Evolutionary conservation across 148 eudicot species (phyloP).

Genomic region (Rhododendron mucronatum): DNA sequence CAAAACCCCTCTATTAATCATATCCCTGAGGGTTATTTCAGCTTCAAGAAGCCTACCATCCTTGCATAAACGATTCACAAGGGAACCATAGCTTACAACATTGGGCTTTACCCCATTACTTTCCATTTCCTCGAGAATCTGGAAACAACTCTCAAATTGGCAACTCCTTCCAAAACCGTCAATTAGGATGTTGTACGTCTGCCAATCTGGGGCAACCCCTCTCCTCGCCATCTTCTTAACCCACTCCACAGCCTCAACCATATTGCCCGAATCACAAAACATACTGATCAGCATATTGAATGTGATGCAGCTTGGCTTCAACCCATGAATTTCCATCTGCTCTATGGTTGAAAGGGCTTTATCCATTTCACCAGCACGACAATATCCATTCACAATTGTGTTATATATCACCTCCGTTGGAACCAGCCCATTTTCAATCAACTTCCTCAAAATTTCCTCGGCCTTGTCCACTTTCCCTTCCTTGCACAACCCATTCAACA

Average conservation of each 20-base stretch:
- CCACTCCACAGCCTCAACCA: slow-evolving; percentile 60
- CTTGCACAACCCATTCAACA: slow-evolving; percentile 72
- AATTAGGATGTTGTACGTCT: slow-evolving; percentile 67
- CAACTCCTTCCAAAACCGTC: slow-evolving; percentile 58
- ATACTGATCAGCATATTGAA: slow-evolving; percentile 53
- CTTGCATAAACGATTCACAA: slow-evolving; percentile 66
- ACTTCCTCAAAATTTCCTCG: slow-evolving; percentile 41
- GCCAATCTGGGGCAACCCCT: slow-evolving; percentile 44
- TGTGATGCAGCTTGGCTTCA: slow-evolving; percentile 51
- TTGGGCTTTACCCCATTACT: slow-evolving; percentile 48
- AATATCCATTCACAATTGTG: slow-evolving; percentile 61
- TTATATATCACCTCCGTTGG: slow-evolving; percentile 58
- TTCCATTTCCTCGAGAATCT: slow-evolving; percentile 67
- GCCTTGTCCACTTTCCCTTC: slow-evolving; percentile 59
- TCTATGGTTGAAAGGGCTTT: slow-evolving; percentile 42
- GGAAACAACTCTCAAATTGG: slow-evolving; percentile 60
- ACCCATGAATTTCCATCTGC: slow-evolving; percentile 47
- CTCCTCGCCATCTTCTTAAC: slow-evolving; percentile 55
- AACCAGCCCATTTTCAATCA: slow-evolving; percentile 39
- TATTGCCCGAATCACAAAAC: slow-evolving; percentile 46
- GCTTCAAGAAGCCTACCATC: slow-evolving; percentile 72
- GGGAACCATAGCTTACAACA: slow-evolving; percentile 72
- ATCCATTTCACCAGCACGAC: slow-evolving; percentile 42
- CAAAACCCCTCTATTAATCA: slow-evolving; percentile 50
- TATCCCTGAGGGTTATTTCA: slow-evolving; percentile 55